Evolutionary conservation across 1,284 basidiomycete genomes (phyloP), one percentile per base, ranked within the genome.

Genomic region (Leccinum subrobustum): DNA sequence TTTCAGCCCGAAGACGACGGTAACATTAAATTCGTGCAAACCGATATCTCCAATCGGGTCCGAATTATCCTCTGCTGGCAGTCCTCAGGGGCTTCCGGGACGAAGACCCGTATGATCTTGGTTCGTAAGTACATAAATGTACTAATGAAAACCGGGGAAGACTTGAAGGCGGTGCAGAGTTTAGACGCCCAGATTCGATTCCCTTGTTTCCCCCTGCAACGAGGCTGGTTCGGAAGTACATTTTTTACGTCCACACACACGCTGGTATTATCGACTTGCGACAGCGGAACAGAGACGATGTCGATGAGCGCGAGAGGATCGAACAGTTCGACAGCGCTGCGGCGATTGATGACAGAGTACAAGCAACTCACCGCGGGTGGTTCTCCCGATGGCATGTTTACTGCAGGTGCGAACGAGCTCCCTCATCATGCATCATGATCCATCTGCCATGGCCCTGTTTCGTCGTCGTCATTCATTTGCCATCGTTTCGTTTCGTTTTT

Each of bases 271-370:
- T 25, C 23, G 23, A 14, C 48, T 27, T 23, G 23, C 23, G 23
- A 27, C 25, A 29, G 14, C 50, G 14, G 25, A 51, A 29, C 50
- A 52, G n/a, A 29, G 27, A 31, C 9, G 27, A 52, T 18, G 29
- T 52, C 51, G 33, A 78, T 79, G 78, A 73, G 65, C 63, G 68
- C 80, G 63, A 79, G 83, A 67, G 75, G 72, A 42, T 77, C 29
- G 12, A 72, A 57, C 54, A 86, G 76, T 65, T 77, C 87, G 44
- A 91, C 90, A 8, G 91, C 91, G 23, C 76, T 91, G 50, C 81
- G 89, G 56, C 81, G 94, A 54, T 81, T 96, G 60, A 95, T 96
- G 93, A 96, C 91, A 12, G 94, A 97, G 74, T 96, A 96, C 81
- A 91, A 88, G 72, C 93, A 95, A 68, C 84, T 97, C 68, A 94